Evolutionary conservation across 441 rosid species (phyloP).

Genomic region (Daphne laureola): DNA sequence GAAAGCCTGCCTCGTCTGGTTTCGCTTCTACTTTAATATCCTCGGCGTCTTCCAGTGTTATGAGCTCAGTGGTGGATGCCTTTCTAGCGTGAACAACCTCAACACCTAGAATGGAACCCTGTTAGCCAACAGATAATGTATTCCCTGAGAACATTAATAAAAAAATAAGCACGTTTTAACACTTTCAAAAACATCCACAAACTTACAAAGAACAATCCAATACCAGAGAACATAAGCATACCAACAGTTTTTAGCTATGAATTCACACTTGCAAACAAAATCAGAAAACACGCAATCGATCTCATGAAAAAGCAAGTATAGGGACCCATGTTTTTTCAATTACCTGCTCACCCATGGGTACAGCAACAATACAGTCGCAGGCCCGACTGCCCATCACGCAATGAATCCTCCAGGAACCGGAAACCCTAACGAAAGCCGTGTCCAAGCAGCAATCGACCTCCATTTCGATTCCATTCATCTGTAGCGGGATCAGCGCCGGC

Average conservation of each 20-base stretch:
- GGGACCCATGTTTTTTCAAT: not conserved
- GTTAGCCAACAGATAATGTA: conserved; percentile 61
- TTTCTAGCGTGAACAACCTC: conserved; percentile 68
- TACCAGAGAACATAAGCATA: too few relatives aligned
- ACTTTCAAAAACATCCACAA: too few relatives aligned
- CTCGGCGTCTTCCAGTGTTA: conserved; percentile 31
- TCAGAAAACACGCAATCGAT: too few relatives aligned
- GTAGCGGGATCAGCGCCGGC: conserved; percentile 81
- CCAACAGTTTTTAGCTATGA: too few relatives aligned
- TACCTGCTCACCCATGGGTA: conserved; percentile 92
- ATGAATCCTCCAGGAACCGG: conserved; percentile 79
- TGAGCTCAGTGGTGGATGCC: conserved; percentile 48
- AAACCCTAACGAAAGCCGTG: conserved; percentile 44
- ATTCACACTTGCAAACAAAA: too few relatives aligned
- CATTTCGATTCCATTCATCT: conserved; percentile 64
- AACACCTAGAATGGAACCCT: conserved; percentile 99
- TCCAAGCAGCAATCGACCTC: conserved; percentile 60
- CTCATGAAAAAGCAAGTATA: too few relatives aligned
- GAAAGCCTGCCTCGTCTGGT: conserved; percentile 48
- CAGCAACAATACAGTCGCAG: conserved; percentile 82
- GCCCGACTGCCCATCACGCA: conserved; percentile 85
- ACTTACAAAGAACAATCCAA: too few relatives aligned
- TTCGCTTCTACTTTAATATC: conserved; percentile 33
- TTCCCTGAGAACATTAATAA: conserved; percentile 28
- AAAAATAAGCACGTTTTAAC: not conserved